A percentile compares a stretch with the other conserved stretches of the same genome.
These are phyloP conservation scores for Tulasnella sp. DNA, from an alignment of 768 basidiomycete genomes.

Conservation along the genomic window DNA sequence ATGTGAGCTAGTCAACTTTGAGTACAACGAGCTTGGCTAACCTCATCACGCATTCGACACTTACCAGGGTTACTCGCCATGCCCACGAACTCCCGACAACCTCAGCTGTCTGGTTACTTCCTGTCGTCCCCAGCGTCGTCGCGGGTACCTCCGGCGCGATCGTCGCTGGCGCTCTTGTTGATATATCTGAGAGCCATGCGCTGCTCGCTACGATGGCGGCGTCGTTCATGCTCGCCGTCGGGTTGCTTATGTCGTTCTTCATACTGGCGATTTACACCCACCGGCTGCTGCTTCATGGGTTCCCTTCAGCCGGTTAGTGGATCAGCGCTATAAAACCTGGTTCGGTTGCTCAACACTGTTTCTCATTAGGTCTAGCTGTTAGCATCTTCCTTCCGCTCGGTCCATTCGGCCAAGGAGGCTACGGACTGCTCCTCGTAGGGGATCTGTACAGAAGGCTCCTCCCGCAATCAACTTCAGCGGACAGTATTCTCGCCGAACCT, in stretches of 20 bases:
- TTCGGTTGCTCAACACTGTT: not conserved
- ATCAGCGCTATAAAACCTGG: not conserved
- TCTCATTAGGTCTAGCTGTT: constrained; percentile 31
- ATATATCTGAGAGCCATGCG: constrained; percentile 48
- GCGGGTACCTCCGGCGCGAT: constrained; percentile 63
- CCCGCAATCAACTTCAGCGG: constrained; percentile 11
- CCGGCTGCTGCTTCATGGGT: constrained; percentile 30
- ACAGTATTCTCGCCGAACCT: constrained; percentile 37
- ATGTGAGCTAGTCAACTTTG: constrained; percentile 50
- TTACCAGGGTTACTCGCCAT: constrained; percentile 56
- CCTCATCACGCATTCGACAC: not conserved
- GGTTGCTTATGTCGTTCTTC: constrained; percentile 30
- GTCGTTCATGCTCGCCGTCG: constrained; percentile 54
- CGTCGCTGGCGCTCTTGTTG: constrained; percentile 48
- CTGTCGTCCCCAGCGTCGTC: constrained; percentile 70
- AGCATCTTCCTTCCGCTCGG: constrained; percentile 40
- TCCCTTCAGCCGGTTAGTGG: constrained; percentile 12
- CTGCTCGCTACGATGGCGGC: constrained; percentile 49
- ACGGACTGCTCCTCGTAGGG: constrained; percentile 20
- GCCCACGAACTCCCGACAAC: constrained; percentile 54
- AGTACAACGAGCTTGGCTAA: not conserved
- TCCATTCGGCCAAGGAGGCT: constrained; percentile 36
- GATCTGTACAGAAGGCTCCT: constrained; percentile 13
- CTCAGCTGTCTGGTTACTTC: constrained; percentile 68
- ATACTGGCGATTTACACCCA: constrained; percentile 30